Base-by-base conservation (phyloP, 1,284 basidiomycete species). In the Vanrija sp. region DNA sequence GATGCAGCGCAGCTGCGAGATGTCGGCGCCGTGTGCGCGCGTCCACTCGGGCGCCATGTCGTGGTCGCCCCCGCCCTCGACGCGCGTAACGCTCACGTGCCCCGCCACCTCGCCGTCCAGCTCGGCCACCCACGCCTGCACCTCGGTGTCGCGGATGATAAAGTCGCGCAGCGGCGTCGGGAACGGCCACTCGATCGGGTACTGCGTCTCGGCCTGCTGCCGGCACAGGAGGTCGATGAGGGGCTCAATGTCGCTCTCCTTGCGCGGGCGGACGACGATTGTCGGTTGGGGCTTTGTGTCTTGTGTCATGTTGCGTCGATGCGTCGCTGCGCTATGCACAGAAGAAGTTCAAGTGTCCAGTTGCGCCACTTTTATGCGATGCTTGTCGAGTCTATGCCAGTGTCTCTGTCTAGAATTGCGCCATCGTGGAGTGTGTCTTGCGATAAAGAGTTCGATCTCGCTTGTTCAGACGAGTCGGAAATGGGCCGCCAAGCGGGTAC, bases 81-180 rank as follows among this genome's bases (percentile, higher is more conserved):
- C 45, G 5, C 26, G n/a, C 28, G 45, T 46, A 6, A 50, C 39
- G 14, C 19, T 12, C 15, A 46, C 29, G 42, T 53, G 52, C 3
- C 47, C 52, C 23, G 43, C 29, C 1, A 53, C 8, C 29, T 43
- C 15, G 29, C 46, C 44, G 15, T 15, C 53, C 2, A 26, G 18
- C 38, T 50, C 53, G 23, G 53, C 53, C 15, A 54, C 47, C 38
- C 44, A 49, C 23, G 53, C 43, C 9, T 29, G 23, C 8, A 21
- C 9, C 40, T 53, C 52, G 29, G 28, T 28, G 8, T 40, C 39
- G 16, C 52, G 52, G 19, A 15, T 7, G 39, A 53, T 38, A 26
- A 53, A 53, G 2, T 34, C 25, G 8, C 38, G 52, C 14, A 48
- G 14, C 5, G 46, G 40, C 10, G 21, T 23, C 3, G 46, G 40